Evolutionary conservation across 164 flowering plant species (phyloP), one percentile per base, ranked within the genome.

Genomic region (Kalanchoe fedtschenkoi): DNA sequence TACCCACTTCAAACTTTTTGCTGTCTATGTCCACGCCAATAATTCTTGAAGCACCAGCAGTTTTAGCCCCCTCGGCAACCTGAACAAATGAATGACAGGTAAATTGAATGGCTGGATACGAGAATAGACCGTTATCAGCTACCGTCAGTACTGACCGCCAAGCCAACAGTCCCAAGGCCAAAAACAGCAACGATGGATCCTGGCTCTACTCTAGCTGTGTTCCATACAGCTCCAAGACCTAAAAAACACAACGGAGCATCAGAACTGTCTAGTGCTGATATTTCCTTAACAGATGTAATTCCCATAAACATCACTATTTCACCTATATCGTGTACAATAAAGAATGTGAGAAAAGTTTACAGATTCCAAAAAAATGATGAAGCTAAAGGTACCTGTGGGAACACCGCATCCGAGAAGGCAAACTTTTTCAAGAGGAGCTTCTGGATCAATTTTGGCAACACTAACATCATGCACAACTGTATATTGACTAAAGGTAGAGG

Each of bases 211-310:
- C 90, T 95, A 66, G 99, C 97, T 16, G 99, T 91, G 78, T 91
- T 95, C 99, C 99, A 95, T 66, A 88, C 99, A 54, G 99, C 99
- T 73, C 97, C 99, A 70, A 95, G 93, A 63, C 99, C 99, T 91
- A 74, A 53, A 70, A 47, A 24, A n/a, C 5, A 43, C 44, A 41
- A 41, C 44, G 16, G 3, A 41, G 16, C 47, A 43, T 16, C 47
- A 43, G 21, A 43, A 43, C 47, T 22, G 2, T 16, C 47, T 2
- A 43, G 3, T 43, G 47, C n/a, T n/a, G n/a, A n/a, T n/a, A n/a
- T n/a, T n/a, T n/a, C n/a, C n/a, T n/a, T n/a, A n/a, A n/a, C n/a
- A n/a, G n/a, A n/a, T n/a, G n/a, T n/a, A n/a, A n/a, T n/a, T n/a
- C n/a, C n/a, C n/a, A n/a, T n/a, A n/a, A n/a, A n/a, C n/a, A n/a